These are phyloP conservation scores for Phytopythium montanum DNA, from an alignment of 352 stramenopile genomes.

Conservation along the genomic window DNA sequence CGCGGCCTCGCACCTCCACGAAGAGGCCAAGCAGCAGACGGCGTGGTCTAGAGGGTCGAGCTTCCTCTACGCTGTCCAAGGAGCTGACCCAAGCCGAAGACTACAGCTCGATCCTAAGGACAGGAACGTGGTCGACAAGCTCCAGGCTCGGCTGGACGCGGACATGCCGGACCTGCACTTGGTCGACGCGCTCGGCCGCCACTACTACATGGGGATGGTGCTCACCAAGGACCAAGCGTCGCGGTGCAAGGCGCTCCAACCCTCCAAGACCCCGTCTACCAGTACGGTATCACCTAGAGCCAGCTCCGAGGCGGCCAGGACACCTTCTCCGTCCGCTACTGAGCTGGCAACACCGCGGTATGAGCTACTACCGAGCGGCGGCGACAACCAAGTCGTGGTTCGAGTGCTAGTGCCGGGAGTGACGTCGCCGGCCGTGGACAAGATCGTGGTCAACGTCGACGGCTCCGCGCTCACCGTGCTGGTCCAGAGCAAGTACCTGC, in stretches of 20 bases:
- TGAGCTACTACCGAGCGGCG: conserved; percentile 26
- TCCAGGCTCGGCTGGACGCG: conserved; percentile 43
- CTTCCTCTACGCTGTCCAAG: conserved; percentile 61
- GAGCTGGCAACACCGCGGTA: conserved; percentile 35
- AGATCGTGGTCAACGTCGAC: conserved; percentile 44
- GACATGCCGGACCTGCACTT: conserved; percentile 45
- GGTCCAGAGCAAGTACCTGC: conserved; percentile 46
- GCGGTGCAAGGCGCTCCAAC: conserved; percentile 36
- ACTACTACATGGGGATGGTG: conserved; percentile 62
- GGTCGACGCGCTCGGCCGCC: conserved; percentile 42
- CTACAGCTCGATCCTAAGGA: conserved; percentile 8
- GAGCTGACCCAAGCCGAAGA: conserved; percentile 26
- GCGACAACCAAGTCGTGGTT: conserved; percentile 31
- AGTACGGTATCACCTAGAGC: background rate
- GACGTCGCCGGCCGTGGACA: conserved; percentile 17
- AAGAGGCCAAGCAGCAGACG: conserved; percentile 59
- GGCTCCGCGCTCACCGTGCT: conserved; percentile 44
- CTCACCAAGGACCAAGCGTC: conserved; percentile 65
- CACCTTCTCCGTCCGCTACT: background rate
- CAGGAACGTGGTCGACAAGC: conserved; percentile 6
- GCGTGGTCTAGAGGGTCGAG: conserved; percentile 69
- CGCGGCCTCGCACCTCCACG: conserved; percentile 64
- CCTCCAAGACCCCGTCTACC: background rate
- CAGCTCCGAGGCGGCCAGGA: background rate
- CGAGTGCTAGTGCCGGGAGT: conserved; percentile 47